Evolutionary conservation across 306 rosid genomes (phyloP), one percentile per base, ranked within the genome.

Genomic region (Sphenostylis stenocarpa): DNA sequence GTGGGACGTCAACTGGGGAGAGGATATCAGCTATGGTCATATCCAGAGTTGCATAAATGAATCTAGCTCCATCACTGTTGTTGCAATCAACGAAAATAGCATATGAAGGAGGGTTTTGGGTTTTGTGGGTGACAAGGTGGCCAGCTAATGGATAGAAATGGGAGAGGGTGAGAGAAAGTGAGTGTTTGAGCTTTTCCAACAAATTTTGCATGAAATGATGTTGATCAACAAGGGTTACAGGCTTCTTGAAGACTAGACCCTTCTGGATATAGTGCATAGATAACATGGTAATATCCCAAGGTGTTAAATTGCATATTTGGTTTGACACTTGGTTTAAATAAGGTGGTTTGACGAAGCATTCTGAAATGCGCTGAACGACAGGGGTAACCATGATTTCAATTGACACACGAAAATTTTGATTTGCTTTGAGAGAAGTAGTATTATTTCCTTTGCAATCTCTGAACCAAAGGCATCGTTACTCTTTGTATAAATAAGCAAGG

Each of bases 101-200:
- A 24, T 74, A 67, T 1, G 85, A 80, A 53, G 79, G 70, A 16
- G 82, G 79, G 26, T 78, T 31, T 15, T 80, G 78, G 24, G 82
- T 41, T 12, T n/a, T 72, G 3, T 44, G 21, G 8, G 92, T 85
- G 1, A 67, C 80, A 3, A 90, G 60, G 43, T 89, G 91, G 0
- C 91, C 88, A 2, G 88, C 21, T 7, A 89, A 84, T 7, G 94
- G 94, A 77, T 87, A 85, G 83, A 91, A 91, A 47, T 89, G 91
- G 41, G 45, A 14, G 0, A 87, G 90, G 7, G 90, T 47, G 1
- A 77, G 26, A 3, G 92, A 86, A 2, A 91, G 87, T 26, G 89
- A 89, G 43, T 39, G 61, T n/a, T 81, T 83, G 33, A 89, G 94
- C 26, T 60, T 77, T 0, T 56, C 43, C 77, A 87, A 61, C 6